Evolutionary conservation across 352 stramenopile species (phyloP).

Genomic region (Achlya hypogyna): DNA sequence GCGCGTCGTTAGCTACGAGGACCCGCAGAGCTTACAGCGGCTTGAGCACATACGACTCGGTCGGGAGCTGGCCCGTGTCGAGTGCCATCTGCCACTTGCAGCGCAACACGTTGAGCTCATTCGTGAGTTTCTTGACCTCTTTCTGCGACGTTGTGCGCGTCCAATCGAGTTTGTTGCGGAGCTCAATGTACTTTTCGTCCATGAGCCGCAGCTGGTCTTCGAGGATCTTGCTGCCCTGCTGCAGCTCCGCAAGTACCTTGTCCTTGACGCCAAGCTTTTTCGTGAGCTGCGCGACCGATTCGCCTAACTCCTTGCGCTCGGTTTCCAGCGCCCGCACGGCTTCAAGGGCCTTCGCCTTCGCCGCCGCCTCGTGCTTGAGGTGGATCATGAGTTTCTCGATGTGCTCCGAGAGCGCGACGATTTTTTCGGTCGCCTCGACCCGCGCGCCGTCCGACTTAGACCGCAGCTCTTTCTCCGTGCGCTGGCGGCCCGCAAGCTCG

Average conservation of each 20-base stretch:
- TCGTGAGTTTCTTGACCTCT: constrained; percentile 62
- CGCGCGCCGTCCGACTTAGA: constrained; percentile 49
- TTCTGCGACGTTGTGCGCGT: constrained; percentile 79
- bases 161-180: constrained; percentile 94
- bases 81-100: constrained; percentile 19
- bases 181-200: constrained; percentile 95
- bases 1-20: no score
- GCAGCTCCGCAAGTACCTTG: constrained; percentile 79
- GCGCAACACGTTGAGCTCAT: constrained; percentile 47
- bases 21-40: constrained; percentile 1
- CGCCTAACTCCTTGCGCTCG: constrained; percentile 58
- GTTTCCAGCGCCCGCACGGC: constrained; percentile 68
- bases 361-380: constrained; percentile 90
- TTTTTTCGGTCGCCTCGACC: constrained; percentile 72
- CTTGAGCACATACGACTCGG: constrained; percentile 15
- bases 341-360: constrained; percentile 85
- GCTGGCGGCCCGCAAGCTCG: constrained; percentile 67
- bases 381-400: constrained; percentile 97
- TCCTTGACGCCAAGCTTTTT: constrained; percentile 85
- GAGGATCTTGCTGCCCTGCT: constrained; percentile 89
- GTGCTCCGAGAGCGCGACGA: constrained; percentile 88
- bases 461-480: constrained; percentile 82
- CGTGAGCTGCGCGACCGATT: constrained; percentile 42
- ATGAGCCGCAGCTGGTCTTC: constrained; percentile 95
- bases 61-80: constrained; percentile 15